Conservation (phyloP, 2,329 filamentous ascomycete species). For the Aspergillus neoniger region DNA sequence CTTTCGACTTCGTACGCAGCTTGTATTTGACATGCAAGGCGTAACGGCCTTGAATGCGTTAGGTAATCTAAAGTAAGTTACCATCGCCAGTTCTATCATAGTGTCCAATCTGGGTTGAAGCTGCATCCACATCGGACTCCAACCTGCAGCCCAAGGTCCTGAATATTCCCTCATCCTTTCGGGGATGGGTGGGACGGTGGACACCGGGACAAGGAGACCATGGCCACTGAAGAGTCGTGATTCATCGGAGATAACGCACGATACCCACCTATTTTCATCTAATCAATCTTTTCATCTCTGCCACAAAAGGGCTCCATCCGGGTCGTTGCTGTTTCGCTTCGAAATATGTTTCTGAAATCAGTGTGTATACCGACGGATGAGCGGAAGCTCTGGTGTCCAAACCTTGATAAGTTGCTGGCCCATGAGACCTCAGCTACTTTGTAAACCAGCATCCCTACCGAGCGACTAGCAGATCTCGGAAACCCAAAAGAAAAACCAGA, state of each 20-base stretch:
- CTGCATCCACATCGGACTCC: slow-evolving; percentile 1
- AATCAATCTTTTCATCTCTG: slow-evolving; percentile 27
- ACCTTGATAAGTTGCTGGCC: background rate
- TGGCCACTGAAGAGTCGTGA: slow-evolving; percentile 12
- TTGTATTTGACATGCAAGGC: background rate
- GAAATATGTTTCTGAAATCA: background rate
- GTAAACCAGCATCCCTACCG: background rate
- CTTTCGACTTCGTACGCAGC: background rate
- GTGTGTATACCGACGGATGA: background rate
- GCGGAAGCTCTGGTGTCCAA: background rate
- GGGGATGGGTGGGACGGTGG: slow-evolving; percentile 12
- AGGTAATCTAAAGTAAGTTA: slow-evolving; percentile 4
- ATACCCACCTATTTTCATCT: slow-evolving; percentile 28
- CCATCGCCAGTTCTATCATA: background rate
- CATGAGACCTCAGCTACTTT: background rate
- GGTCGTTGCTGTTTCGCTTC: background rate
- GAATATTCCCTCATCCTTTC: slow-evolving; percentile 8
- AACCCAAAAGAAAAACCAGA: slow-evolving; percentile 1
- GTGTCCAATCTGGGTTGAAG: background rate
- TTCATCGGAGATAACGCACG: slow-evolving; percentile 20
- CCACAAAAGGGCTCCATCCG: slow-evolving; percentile 7
- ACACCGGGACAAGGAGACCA: slow-evolving; percentile 6
- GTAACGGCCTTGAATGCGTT: background rate
- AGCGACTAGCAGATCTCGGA: background rate
- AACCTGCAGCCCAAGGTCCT: background rate